Percentiles rank a stretch among this genome's conserved stretches.
Conservation (phyloP, 768 basidiomycete genomes). For the Hysterangium stoloniferum region DNA sequence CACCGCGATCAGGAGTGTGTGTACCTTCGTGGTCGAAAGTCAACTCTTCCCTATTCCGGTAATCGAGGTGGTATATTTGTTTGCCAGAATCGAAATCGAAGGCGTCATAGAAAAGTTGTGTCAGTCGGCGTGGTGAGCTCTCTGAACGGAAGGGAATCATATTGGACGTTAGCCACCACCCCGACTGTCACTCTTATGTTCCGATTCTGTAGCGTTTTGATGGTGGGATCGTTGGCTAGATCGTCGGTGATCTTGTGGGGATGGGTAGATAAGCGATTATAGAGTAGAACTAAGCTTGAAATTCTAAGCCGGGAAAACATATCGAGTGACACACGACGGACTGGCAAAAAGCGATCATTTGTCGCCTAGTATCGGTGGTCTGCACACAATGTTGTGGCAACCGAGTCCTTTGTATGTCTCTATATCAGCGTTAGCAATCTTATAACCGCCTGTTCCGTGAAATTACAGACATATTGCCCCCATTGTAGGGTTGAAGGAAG, state of each 20-base stretch:
- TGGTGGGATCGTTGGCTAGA: neutral
- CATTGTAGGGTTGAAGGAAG: neutral
- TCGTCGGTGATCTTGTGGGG: neutral
- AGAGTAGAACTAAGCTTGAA: slow-evolving; percentile 14
- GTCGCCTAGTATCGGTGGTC: neutral
- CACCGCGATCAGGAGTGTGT: too few species aligned
- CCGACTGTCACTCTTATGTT: slow-evolving; percentile 46
- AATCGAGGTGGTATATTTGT: slow-evolving; percentile 29
- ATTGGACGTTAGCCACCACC: slow-evolving; percentile 33
- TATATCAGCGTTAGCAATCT: neutral
- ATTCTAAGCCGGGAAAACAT: too few species aligned
- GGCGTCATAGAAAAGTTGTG: slow-evolving; percentile 35
- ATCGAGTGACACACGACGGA: slow-evolving; percentile 18
- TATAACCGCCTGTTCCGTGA: neutral
- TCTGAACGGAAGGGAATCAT: slow-evolving; percentile 53
- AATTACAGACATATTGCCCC: too few species aligned
- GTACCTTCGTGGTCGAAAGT: slow-evolving; percentile 34
- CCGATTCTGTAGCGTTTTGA: neutral
- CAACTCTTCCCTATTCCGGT: slow-evolving; percentile 48
- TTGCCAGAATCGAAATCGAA: slow-evolving; percentile 33
- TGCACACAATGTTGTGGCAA: slow-evolving; percentile 4
- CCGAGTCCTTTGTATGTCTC: slow-evolving; percentile 1
- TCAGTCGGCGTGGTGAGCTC: slow-evolving; percentile 27
- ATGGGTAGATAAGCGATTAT: slow-evolving; percentile 8
- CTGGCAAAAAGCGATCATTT: slow-evolving; percentile 28